Evolutionary conservation across 108 stramenopile genomes (phyloP).

Genomic region (Nannochloropsis granulata): DNA sequence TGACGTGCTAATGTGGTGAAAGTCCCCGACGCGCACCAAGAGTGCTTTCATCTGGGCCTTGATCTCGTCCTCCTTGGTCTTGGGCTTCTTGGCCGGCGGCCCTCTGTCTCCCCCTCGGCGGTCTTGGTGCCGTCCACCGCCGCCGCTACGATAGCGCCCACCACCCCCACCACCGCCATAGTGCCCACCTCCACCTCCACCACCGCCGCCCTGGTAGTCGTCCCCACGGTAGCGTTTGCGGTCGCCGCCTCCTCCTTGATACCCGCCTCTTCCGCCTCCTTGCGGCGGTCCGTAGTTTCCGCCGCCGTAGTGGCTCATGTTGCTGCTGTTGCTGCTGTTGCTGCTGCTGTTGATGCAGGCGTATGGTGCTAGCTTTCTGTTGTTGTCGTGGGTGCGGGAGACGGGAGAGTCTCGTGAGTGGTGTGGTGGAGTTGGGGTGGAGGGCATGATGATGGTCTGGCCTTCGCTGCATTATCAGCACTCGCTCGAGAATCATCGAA

Average conservation of each 20-base stretch:
- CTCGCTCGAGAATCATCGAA: too few relatives aligned
- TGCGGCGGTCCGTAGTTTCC: not conserved
- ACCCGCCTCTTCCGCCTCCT: not conserved
- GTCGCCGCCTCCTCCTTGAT: not conserved
- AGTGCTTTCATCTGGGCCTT: not conserved
- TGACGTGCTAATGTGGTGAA: not conserved
- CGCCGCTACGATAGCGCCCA: not conserved
- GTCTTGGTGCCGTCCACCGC: not conserved
- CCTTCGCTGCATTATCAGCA: too few relatives aligned
- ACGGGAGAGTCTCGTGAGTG: too few relatives aligned
- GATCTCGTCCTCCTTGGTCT: not conserved
- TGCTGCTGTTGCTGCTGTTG: too few relatives aligned
- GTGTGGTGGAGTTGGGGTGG: too few relatives aligned
- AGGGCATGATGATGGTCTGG: too few relatives aligned
- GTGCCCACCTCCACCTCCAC: not conserved
- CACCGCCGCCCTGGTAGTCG: not conserved
- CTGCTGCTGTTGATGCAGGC: too few relatives aligned
- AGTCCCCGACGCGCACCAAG: not conserved
- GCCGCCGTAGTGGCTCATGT: not conserved
- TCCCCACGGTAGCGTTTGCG: not conserved
- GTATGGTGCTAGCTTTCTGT: too few relatives aligned
- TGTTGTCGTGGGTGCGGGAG: too few relatives aligned
- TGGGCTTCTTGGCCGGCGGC: not conserved
- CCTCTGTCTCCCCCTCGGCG: not conserved
- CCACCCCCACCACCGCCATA: not conserved